These are phyloP conservation scores for Dillenia suffruticosa DNA, from an alignment of 164 flowering plant genomes.

Conservation along the genomic window DNA sequence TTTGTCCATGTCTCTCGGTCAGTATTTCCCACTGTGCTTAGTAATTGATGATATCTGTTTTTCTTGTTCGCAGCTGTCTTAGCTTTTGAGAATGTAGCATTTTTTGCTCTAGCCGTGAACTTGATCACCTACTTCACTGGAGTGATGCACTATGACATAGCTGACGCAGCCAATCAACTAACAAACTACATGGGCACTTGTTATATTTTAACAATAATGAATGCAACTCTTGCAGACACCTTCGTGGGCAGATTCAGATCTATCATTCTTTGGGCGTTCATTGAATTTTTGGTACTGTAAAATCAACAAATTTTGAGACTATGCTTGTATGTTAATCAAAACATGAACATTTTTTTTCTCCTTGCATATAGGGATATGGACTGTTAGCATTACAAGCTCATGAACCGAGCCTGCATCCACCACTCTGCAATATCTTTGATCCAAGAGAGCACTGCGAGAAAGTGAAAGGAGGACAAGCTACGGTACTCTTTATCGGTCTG, in stretches of 20 bases:
- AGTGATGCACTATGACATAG: constrained; percentile 47
- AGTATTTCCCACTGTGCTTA: no score
- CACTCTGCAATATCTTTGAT: constrained; percentile 31
- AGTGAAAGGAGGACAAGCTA: constrained; percentile 28
- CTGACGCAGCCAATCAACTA: constrained; percentile 54
- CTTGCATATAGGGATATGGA: constrained; percentile 36
- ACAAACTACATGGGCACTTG: constrained; percentile 57
- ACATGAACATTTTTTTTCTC: not conserved
- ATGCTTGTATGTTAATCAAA: no score
- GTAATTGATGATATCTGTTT: no score
- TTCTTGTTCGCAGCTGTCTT: constrained; percentile 31
- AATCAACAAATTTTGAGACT: not conserved
- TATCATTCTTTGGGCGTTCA: constrained; percentile 21
- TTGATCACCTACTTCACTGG: constrained; percentile 55
- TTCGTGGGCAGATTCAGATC: constrained; percentile 51
- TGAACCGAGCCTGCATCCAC: constrained; percentile 40
- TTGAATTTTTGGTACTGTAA: constrained; percentile 45
- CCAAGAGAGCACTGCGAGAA: constrained; percentile 25
- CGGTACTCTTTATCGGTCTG: constrained; percentile 34
- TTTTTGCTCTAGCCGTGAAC: constrained; percentile 44
- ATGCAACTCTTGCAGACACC: constrained; percentile 53
- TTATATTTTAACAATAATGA: constrained; percentile 44
- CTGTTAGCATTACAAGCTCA: constrained; percentile 67
- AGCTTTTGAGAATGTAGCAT: constrained; percentile 49
- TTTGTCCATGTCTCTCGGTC: no score